Evolutionary conservation across 2,329 filamentous ascomycete genomes (phyloP).

Genomic region (Paramyrothecium roridum): DNA sequence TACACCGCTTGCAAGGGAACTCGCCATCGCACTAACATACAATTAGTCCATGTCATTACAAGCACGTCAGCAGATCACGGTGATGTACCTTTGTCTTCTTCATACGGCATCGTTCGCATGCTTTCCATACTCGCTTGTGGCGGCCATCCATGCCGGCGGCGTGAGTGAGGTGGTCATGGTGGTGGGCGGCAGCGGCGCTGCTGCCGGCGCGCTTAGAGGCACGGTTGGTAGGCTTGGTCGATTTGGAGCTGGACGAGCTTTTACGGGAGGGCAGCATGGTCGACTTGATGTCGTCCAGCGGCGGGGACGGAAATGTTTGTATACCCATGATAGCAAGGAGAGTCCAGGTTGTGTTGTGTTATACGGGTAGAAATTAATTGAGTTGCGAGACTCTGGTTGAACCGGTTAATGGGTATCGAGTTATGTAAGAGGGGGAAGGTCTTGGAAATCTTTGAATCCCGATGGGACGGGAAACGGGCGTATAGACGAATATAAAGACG

Average conservation of each 20-base stretch:
- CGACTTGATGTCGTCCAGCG: conserved; percentile 43
- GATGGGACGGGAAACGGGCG: conserved; percentile 12
- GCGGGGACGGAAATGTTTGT: conserved; percentile 48
- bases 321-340: conserved; percentile 40
- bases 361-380: no score
- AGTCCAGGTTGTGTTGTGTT: no score
- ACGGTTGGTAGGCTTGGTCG: conserved; percentile 48
- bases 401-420: neutral
- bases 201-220: conserved; percentile 47
- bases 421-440: conserved; percentile 11
- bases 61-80: conserved; percentile 4
- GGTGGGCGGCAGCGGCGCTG: conserved; percentile 27
- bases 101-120: conserved; percentile 64
- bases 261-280: conserved; percentile 10
- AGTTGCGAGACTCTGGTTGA: no score
- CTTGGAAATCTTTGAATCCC: conserved; percentile 8
- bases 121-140: conserved; percentile 65
- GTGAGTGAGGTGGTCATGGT: conserved; percentile 32
- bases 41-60: conserved; percentile 5
- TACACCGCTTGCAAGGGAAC: conserved; percentile 64
- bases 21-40: conserved; percentile 56
- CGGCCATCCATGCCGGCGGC: conserved; percentile 45
- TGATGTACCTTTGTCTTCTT: conserved; percentile 63
- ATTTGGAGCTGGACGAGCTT: conserved; percentile 35
- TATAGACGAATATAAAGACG: conserved; percentile 12